Conservation (phyloP, 192 early-diverging fungal genomes). For the Kickxella alabastrina region DNA sequence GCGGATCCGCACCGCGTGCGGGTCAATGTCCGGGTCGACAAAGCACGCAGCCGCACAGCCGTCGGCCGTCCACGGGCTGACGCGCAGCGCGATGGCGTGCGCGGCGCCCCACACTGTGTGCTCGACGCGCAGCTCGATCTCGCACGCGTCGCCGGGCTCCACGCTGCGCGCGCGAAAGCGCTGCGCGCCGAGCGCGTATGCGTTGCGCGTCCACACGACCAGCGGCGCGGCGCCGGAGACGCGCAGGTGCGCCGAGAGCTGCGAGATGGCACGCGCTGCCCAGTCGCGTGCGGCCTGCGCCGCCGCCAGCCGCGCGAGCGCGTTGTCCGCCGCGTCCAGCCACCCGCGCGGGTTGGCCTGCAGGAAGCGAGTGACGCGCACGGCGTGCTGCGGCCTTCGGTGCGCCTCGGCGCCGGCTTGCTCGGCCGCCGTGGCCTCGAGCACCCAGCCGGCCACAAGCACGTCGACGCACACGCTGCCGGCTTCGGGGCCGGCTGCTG, state of each 20-base stretch:
- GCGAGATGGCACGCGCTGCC: conserved; percentile 6
- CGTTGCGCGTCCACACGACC: conserved; percentile 41
- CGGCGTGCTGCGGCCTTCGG: conserved; percentile 32
- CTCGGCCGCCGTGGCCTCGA: conserved; percentile 31
- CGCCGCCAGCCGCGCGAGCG: conserved; percentile 3
- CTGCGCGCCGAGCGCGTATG: conserved; percentile 6
- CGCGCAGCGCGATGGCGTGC: conserved; percentile 4
- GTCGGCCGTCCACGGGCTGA: conserved; percentile 24
- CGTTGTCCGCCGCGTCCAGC: conserved; percentile 14
- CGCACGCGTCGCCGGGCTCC: conserved; percentile 13
- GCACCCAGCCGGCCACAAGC: conserved; percentile 33
- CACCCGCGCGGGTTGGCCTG: conserved; percentile 39
- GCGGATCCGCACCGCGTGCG: conserved; percentile 44
- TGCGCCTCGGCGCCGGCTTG: conserved; percentile 28
- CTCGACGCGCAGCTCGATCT: conserved; percentile 38
- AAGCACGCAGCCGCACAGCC: conserved; percentile 32
- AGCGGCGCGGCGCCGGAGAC: conserved; percentile 24
- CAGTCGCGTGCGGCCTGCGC: conserved; percentile 6
- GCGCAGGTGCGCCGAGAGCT: conserved; percentile 12
- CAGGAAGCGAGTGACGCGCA: conserved; percentile 31
- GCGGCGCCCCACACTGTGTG: conserved; percentile 37
- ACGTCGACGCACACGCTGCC: conserved; percentile 22
- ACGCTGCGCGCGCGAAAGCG: not conserved
- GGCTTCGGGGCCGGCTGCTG: not conserved
- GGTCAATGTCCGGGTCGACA: conserved; percentile 45